Evolutionary conservation across 2,329 filamentous ascomycete species (phyloP).

Genomic region (Penicillium griseofulvum): DNA sequence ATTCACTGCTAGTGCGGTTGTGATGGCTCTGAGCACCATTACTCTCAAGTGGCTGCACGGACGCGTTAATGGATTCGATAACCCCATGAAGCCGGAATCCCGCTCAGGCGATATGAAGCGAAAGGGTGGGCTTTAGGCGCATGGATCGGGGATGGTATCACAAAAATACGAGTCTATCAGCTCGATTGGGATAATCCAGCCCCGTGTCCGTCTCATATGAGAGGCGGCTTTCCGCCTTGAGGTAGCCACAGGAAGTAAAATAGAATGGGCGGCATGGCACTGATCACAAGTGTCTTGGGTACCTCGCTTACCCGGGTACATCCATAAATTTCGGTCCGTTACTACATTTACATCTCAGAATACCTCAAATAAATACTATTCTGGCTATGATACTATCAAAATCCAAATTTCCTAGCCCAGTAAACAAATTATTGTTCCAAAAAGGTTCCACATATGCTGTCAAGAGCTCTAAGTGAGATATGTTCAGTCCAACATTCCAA

Average conservation of each 20-base stretch:
- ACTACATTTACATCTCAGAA: background rate
- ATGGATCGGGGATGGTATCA: background rate
- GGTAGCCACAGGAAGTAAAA: background rate
- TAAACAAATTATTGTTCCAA: too few relatives aligned
- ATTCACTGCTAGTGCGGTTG: conserved; percentile 65
- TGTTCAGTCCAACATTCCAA: too few relatives aligned
- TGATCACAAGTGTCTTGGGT: background rate
- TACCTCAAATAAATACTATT: background rate
- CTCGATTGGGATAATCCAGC: background rate
- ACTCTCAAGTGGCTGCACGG: conserved; percentile 69
- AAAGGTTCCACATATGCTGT: too few relatives aligned
- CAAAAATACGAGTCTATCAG: background rate
- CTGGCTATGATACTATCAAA: background rate
- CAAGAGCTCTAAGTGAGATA: background rate
- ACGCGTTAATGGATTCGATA: conserved; percentile 43
- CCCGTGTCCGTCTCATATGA: background rate
- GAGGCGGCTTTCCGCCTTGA: too few relatives aligned
- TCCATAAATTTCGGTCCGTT: background rate
- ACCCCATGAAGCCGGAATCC: conserved; percentile 18
- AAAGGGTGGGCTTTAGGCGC: conserved; percentile 21
- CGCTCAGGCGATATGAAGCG: conserved; percentile 31
- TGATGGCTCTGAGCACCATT: conserved; percentile 70
- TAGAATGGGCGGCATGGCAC: background rate
- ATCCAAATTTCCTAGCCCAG: background rate
- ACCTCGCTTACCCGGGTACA: background rate